Evolutionary conservation across 768 basidiomycete species (phyloP), one percentile per base, ranked within the genome.

Genomic region (Sarcodon aspratus): DNA sequence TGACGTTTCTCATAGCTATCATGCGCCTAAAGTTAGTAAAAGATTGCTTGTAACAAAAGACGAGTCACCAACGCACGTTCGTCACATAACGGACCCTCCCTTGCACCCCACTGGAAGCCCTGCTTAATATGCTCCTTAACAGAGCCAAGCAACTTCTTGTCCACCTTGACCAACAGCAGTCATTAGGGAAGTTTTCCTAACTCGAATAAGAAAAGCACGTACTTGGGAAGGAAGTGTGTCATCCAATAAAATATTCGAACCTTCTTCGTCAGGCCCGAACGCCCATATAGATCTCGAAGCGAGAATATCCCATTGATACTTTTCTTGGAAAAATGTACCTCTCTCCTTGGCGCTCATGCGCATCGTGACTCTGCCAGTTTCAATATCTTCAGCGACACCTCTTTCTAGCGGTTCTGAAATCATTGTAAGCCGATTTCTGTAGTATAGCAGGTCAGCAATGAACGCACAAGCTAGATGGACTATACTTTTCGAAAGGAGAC

Each of bases 241-340:
- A 61, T 99, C 95, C 56, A 98, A 68, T 38, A 98, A 70, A 52
- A 95, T 78, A 63, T 99, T 99, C 8, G 95, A 79, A 0, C 96
- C 96, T 53, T 80, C 83, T 42, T 97, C 95, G 55, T 98, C 92
- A 3, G 96, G 96, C 15, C 96, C 96, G 66, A 99, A 99, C 17
- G 96, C 93, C 96, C 96, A 99, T 71, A 99, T 96, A 57, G 94
- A 97, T 51, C 96, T 77, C 40, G 93, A 95, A 1, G 96, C 95
- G 50, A 99, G 77, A 58, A 98, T 67, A 68, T 99, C 96, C 95
- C 96, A 99, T 51, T 94, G 87, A 64, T 98, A 95, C 61, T 92
- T 95, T 61, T 90, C 85, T 66, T 98, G 82, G 67, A 99, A 98
- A 71, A 94, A 92, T 45, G 82, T 85, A 31, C 95, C 96, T 42